Conservation (phyloP, 2,329 filamentous ascomycete species). For the Ciborinia camelliae region DNA sequence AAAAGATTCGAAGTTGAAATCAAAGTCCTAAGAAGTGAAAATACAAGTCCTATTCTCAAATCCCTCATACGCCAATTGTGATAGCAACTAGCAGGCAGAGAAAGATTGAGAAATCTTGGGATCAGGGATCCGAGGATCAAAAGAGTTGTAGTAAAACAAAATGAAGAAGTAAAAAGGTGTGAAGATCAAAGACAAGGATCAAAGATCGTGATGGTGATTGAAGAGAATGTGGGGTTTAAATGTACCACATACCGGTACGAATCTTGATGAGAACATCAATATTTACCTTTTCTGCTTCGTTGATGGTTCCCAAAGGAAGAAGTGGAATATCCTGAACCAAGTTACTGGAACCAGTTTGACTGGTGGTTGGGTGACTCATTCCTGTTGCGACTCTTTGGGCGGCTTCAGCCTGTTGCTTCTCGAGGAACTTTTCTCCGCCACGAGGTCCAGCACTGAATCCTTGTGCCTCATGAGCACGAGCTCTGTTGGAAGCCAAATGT, state of each 20-base stretch:
- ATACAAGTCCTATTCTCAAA: conserved; percentile 22
- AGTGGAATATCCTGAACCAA: conserved; percentile 29
- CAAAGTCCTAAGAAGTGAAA: conserved; percentile 27
- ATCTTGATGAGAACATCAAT: conserved; percentile 24
- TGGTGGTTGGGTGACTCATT: conserved; percentile 23
- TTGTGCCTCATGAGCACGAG: conserved; percentile 66
- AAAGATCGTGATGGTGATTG: conserved; percentile 19
- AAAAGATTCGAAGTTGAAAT: neutral
- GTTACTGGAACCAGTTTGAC: conserved; percentile 24
- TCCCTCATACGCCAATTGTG: neutral
- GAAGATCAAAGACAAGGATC: conserved; percentile 24
- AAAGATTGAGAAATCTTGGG: conserved; percentile 3
- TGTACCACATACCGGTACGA: conserved; percentile 38
- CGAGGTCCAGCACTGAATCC: conserved; percentile 45
- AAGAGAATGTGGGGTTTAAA: conserved; percentile 24
- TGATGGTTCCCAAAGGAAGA: conserved; percentile 29
- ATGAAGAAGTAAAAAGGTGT: conserved; percentile 24
- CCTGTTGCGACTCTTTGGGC: conserved; percentile 18
- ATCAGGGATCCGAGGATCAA: conserved; percentile 25
- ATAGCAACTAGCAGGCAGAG: neutral
- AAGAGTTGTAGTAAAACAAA: conserved; percentile 25
- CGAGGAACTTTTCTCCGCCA: conserved; percentile 43
- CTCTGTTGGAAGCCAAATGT: conserved; percentile 80
- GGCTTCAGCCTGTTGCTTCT: conserved; percentile 28
- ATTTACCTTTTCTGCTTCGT: conserved; percentile 18